phyloP scores from a whole-genome alignment of 2,329 filamentous ascomycete genomes.

The Albifimbria verrucaria region DNA sequence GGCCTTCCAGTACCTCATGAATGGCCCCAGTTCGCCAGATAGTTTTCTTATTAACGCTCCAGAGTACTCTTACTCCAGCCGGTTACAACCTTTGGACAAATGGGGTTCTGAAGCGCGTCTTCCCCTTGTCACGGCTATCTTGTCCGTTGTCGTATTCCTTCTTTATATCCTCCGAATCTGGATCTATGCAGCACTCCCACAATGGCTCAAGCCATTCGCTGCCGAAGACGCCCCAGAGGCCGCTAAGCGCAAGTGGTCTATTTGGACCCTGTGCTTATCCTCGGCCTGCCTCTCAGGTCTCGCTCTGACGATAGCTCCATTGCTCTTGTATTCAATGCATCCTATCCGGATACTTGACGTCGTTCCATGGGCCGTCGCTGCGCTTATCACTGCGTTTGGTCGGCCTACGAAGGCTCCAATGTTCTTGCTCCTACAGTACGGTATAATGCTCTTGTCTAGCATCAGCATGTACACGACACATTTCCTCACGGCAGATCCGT shows the following conservation, averaged over 20 bases:
- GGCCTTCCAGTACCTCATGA: too few species aligned
- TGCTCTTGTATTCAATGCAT: conserved; percentile 24
- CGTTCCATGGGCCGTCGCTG: conserved; percentile 35
- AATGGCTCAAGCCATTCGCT: conserved; percentile 42
- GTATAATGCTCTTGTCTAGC: conserved; percentile 28
- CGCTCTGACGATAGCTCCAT: conserved; percentile 25
- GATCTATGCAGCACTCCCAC: conserved; percentile 28
- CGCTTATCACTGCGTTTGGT: conserved; percentile 33
- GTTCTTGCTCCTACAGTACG: conserved; percentile 35
- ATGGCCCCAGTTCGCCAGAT: too few species aligned
- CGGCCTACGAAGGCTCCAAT: conserved; percentile 40
- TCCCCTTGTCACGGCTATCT: conserved; percentile 14
- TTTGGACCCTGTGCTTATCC: conserved; percentile 35
- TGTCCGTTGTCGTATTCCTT: conserved; percentile 25
- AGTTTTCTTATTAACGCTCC: too few species aligned
- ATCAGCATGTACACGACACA: conserved; percentile 24
- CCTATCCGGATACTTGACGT: conserved; percentile 27
- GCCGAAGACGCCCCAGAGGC: conserved; percentile 27
- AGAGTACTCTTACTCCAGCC: too few species aligned
- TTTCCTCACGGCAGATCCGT: conserved; percentile 13
- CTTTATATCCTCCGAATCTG: conserved; percentile 23
- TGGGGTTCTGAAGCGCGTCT: too few species aligned
- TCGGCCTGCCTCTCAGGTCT: conserved; percentile 31
- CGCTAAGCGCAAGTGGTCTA: conserved; percentile 31
- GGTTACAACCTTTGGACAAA: too few species aligned